Evolutionary conservation across 2,329 filamentous ascomycete species (phyloP).

Genomic region (Aspergillus japonicus): DNA sequence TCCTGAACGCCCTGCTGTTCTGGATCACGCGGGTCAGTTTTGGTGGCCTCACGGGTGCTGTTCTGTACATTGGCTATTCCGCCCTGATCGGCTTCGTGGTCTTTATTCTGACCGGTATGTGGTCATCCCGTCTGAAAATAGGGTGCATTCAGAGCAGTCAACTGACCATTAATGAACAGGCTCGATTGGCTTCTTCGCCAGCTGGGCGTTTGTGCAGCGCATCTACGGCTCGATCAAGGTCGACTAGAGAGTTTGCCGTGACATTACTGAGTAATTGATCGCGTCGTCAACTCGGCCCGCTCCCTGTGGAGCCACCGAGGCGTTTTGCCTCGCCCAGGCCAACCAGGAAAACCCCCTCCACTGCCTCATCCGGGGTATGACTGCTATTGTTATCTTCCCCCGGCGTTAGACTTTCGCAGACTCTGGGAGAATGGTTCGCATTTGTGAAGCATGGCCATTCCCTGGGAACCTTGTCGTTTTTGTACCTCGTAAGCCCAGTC

Average conservation of each 20-base stretch:
- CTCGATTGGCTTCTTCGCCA: slow-evolving; percentile 91
- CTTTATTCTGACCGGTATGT: slow-evolving; percentile 88
- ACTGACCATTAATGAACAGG: slow-evolving; percentile 52
- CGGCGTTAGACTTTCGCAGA: neutral
- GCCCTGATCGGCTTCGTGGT: slow-evolving; percentile 85
- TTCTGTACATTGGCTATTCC: slow-evolving; percentile 92
- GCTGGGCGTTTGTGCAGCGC: slow-evolving; percentile 88
- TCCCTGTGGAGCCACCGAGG: neutral
- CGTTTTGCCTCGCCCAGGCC: neutral
- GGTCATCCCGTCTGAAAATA: neutral
- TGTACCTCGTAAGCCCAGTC: neutral
- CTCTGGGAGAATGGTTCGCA: neutral
- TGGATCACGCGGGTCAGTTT: slow-evolving; percentile 86
- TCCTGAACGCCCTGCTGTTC: slow-evolving; percentile 86
- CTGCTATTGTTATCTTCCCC: neutral
- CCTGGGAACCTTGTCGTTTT: neutral
- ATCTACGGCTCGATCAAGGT: slow-evolving; percentile 99
- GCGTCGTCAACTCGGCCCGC: neutral
- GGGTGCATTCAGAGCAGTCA: slow-evolving; percentile 1
- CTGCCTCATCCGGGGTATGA: neutral
- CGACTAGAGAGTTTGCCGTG: slow-evolving; percentile 57
- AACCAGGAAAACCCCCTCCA: neutral
- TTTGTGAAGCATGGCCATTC: neutral
- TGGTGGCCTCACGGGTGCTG: slow-evolving; percentile 77
- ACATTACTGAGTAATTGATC: neutral